Evolutionary conservation across 352 stramenopile species (phyloP).

Genomic region (Phytophthora tubulina): DNA sequence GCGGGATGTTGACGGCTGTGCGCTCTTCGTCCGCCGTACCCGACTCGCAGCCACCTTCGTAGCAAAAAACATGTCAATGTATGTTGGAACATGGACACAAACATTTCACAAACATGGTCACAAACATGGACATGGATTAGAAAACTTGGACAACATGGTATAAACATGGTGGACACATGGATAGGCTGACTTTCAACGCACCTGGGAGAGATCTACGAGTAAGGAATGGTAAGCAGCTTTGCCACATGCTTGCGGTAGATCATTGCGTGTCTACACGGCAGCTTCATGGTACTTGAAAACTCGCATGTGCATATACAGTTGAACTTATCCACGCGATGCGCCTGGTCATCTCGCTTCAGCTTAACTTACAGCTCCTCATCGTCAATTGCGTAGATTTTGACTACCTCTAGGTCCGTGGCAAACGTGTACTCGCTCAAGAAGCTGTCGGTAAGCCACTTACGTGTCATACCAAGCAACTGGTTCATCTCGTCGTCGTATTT

Average conservation of each 20-base stretch:
- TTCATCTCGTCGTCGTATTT: not conserved
- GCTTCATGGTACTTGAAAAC: constrained; percentile 9
- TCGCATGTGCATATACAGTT: constrained; percentile 5
- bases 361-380: not conserved
- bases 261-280: constrained; percentile 12
- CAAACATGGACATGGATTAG: not conserved
- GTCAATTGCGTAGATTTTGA: not conserved
- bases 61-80: not conserved
- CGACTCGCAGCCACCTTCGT: not conserved
- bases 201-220: not conserved
- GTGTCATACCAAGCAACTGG: not conserved
- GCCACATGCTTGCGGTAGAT: constrained; percentile 5
- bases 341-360: not conserved
- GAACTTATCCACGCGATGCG: not conserved
- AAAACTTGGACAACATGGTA: not conserved
- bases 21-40: constrained; percentile 4
- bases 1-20: not conserved
- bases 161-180: not conserved
- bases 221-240: not conserved
- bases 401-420: not conserved
- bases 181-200: not conserved
- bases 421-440: not conserved
- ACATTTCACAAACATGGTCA: not conserved
- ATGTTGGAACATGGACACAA: not conserved
- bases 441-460: not conserved